These are phyloP conservation scores for Malbranchea zuffiana DNA, from an alignment of 2,329 filamentous ascomycete genomes.

Conservation along the genomic window DNA sequence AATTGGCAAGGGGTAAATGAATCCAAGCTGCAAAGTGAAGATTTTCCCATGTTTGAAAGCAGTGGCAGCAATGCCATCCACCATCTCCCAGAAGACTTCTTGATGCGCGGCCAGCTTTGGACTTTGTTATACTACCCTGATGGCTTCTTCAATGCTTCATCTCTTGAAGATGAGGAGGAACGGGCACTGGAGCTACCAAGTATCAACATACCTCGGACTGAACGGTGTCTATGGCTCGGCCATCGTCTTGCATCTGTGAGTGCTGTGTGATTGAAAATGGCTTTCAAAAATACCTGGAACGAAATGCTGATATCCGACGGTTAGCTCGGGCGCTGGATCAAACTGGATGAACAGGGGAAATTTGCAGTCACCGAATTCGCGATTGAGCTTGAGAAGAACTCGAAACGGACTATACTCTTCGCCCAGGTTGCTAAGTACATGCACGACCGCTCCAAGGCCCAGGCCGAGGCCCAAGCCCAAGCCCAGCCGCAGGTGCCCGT, in stretches of 20 bases:
- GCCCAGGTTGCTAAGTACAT: slow-evolving; percentile 4
- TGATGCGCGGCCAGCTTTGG: slow-evolving; percentile 47
- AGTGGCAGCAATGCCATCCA: slow-evolving; percentile 28
- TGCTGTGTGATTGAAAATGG: slow-evolving; percentile 5
- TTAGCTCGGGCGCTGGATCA: slow-evolving; percentile 33
- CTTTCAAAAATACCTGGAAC: neutral
- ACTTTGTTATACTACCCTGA: slow-evolving; percentile 39
- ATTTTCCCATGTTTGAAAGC: slow-evolving; percentile 36
- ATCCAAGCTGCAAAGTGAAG: slow-evolving; percentile 26
- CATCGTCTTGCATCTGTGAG: slow-evolving; percentile 34
- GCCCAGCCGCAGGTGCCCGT: too few relatives aligned
- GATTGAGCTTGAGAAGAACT: slow-evolving; percentile 9
- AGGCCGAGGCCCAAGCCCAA: neutral
- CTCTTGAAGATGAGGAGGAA: slow-evolving; percentile 44
- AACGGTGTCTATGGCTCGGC: slow-evolving; percentile 44
- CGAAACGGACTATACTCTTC: slow-evolving; percentile 4
- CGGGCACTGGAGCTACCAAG: slow-evolving; percentile 42
- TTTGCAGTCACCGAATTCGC: slow-evolving; percentile 28
- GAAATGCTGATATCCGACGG: neutral
- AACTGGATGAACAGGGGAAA: slow-evolving; percentile 23
- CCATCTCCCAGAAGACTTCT: slow-evolving; percentile 50
- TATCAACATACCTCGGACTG: slow-evolving; percentile 38
- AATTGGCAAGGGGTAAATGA: slow-evolving; percentile 27
- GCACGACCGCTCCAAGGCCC: neutral
- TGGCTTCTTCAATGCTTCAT: slow-evolving; percentile 40